Evolutionary conservation across 2,329 filamentous ascomycete species (phyloP).

Genomic region (Pseudogymnoascus sp.): DNA sequence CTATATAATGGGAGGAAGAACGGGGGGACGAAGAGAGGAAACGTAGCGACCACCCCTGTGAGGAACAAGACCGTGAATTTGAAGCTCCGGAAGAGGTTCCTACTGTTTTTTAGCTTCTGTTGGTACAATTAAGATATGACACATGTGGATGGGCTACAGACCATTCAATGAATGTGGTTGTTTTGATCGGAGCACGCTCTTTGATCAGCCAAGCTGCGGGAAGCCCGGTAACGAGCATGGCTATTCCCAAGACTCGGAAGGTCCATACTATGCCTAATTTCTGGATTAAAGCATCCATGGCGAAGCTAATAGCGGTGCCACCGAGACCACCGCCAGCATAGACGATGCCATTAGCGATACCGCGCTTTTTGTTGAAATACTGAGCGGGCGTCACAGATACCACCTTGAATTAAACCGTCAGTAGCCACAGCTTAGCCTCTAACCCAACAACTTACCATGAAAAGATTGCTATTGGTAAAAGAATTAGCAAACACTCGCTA

Average conservation of each 20-base stretch:
- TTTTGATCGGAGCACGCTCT: conserved; percentile 35
- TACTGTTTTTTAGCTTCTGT: conserved; percentile 17
- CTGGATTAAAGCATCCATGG: conserved; percentile 39
- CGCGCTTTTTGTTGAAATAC: conserved; percentile 46
- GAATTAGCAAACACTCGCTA: not conserved
- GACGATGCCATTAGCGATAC: conserved; percentile 47
- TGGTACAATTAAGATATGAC: not conserved
- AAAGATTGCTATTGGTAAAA: conserved; percentile 16
- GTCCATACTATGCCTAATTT: conserved; percentile 41
- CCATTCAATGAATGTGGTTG: conserved; percentile 41
- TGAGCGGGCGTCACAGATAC: conserved; percentile 42
- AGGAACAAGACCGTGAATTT: conserved; percentile 46
- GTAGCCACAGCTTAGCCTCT: conserved; percentile 17
- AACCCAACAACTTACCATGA: conserved; percentile 17
- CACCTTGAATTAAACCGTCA: conserved; percentile 31
- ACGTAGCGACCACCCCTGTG: conserved; percentile 47
- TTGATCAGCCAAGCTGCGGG: conserved; percentile 47
- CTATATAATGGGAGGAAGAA: conserved; percentile 53
- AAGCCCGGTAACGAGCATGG: conserved; percentile 43
- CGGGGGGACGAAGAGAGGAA: conserved; percentile 51
- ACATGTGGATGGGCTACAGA: conserved; percentile 20
- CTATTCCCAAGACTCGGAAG: conserved; percentile 44
- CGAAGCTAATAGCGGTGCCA: conserved; percentile 43
- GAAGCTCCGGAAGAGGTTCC: conserved; percentile 43
- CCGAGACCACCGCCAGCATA: conserved; percentile 48